Evolutionary conservation across 1,284 basidiomycete genomes (phyloP).

Genomic region (Salmacisia buchloeana): DNA sequence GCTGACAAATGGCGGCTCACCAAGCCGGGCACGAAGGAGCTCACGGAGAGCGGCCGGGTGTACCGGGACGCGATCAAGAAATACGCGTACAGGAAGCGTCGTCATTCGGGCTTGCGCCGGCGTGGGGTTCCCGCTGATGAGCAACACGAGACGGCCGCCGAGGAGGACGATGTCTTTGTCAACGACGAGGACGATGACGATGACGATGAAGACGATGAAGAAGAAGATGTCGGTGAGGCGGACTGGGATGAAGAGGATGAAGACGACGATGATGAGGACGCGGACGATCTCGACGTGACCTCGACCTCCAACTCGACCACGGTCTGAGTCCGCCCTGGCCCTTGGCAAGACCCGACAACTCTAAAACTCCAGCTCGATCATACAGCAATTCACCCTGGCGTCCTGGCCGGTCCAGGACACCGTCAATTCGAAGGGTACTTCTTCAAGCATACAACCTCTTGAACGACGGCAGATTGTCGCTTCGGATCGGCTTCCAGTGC

Average conservation of each 20-base stretch:
- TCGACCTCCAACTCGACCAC: neutral
- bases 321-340: too few relatives aligned
- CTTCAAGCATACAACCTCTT: too few relatives aligned
- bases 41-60: neutral
- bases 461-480: too few relatives aligned
- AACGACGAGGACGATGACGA: neutral
- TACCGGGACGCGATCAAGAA: neutral
- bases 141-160: too few relatives aligned
- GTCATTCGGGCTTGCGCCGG: neutral
- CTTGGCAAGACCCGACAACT: neutral
- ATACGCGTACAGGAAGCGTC: neutral
- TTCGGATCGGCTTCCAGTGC: too few relatives aligned
- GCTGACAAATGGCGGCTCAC: neutral
- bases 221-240: neutral
- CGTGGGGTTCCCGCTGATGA: neutral
- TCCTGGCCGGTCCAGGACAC: too few relatives aligned
- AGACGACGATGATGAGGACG: neutral
- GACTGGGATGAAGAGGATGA: neutral
- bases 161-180: neutral
- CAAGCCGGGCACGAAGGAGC: neutral
- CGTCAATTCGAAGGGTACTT: too few relatives aligned
- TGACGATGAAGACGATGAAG: neutral
- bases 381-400: too few relatives aligned
- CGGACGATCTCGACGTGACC: neutral
- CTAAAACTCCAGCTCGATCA: neutral